Conservation (phyloP, 352 stramenopile genomes). For the Globisporangium heterothallicum region DNA sequence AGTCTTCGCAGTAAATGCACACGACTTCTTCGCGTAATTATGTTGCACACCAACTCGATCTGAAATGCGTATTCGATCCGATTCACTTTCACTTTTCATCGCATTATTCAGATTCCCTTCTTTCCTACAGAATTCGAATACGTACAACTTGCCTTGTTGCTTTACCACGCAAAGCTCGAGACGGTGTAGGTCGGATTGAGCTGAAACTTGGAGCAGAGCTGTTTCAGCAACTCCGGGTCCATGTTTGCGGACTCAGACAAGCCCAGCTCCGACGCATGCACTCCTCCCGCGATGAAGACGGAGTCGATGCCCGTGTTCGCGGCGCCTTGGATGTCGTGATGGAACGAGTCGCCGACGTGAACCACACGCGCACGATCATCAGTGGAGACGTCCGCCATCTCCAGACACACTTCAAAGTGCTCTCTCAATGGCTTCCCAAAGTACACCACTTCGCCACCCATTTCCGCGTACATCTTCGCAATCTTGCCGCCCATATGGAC, state of each 20-base stretch:
- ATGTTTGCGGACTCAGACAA: background rate
- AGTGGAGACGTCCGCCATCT: conserved; percentile 20
- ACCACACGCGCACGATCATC: conserved; percentile 29
- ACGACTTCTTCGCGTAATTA: no score
- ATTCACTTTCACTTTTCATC: no score
- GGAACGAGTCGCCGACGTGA: conserved; percentile 62
- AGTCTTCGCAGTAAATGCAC: no score
- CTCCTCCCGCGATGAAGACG: conserved; percentile 53
- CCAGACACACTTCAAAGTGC: conserved; percentile 69
- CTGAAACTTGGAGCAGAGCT: conserved; percentile 5
- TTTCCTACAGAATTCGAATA: no score
- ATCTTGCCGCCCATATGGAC: conserved; percentile 77
- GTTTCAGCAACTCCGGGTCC: background rate
- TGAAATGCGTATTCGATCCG: no score
- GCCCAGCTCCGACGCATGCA: conserved; percentile 45
- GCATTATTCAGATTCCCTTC: no score
- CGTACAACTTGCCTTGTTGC: no score
- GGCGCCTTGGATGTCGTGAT: conserved; percentile 61
- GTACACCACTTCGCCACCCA: conserved; percentile 61
- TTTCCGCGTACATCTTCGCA: conserved; percentile 68
- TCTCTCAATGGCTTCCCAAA: conserved; percentile 84
- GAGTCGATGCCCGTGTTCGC: conserved; percentile 41
- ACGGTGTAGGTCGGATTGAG: conserved; percentile 23
- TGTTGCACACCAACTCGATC: no score
- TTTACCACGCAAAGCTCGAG: conserved; percentile 32